Percentiles rank a stretch among this genome's conserved stretches.
phyloP scores from a whole-genome alignment of 805 yeast species.

The Lipomyces japonicus region DNA sequence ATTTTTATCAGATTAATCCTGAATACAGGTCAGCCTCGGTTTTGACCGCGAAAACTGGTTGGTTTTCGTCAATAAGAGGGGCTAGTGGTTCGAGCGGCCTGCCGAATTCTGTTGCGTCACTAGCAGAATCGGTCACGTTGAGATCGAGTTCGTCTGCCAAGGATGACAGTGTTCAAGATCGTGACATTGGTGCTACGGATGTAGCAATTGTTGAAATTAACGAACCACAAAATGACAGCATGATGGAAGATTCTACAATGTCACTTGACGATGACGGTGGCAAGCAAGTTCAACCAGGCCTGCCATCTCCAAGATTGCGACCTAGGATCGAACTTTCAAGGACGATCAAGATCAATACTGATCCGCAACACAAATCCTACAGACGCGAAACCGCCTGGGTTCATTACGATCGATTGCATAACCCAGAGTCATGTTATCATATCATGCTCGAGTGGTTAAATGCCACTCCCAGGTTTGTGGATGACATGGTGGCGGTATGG shows the following conservation, averaged over 20 bases:
- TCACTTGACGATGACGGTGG: slow-evolving; percentile 18
- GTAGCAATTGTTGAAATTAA: no score
- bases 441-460: slow-evolving; percentile 89
- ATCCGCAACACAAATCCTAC: slow-evolving; percentile 65
- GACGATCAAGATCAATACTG: slow-evolving; percentile 66
- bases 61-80: slow-evolving; percentile 24
- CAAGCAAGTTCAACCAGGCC: slow-evolving; percentile 5
- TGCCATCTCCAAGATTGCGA: slow-evolving; percentile 4
- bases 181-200: neutral
- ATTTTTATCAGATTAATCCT: slow-evolving; percentile 69
- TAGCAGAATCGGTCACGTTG: slow-evolving; percentile 6
- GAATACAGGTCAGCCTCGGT: slow-evolving; percentile 42
- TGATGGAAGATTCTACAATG: slow-evolving; percentile 20
- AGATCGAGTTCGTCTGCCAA: neutral
- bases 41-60: slow-evolving; percentile 1
- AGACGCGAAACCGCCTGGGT: slow-evolving; percentile 75
- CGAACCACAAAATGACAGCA: slow-evolving; percentile 11
- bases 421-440: slow-evolving; percentile 92
- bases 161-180: neutral
- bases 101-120: slow-evolving; percentile 5
- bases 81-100: neutral
- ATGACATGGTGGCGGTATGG: slow-evolving; percentile 73
- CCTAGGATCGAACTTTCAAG: slow-evolving; percentile 57
- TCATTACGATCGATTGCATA: slow-evolving; percentile 88
- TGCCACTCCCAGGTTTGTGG: slow-evolving; percentile 79